Percentiles rank a stretch among this genome's conserved stretches.
Conservation (phyloP, 192 early-diverging fungal species). For the Backusella liffmaniae region DNA sequence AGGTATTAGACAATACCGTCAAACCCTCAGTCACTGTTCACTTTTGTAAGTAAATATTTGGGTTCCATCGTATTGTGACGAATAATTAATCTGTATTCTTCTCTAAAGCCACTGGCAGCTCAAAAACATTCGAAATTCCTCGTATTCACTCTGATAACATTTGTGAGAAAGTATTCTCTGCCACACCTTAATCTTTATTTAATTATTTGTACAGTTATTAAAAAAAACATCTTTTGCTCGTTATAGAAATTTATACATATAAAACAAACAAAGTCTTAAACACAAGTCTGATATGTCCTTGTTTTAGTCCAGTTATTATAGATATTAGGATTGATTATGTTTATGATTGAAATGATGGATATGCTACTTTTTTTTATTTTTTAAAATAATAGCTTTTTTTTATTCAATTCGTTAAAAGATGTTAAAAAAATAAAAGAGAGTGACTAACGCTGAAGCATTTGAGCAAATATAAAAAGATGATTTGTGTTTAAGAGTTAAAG, state of each 20-base stretch:
- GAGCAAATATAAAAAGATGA: not conserved
- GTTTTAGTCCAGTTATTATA: not conserved
- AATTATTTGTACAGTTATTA: not conserved
- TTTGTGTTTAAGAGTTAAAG: conserved; percentile 14
- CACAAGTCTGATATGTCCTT: not conserved
- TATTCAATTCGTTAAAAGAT: not conserved
- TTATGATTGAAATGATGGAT: not conserved
- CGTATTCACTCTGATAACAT: conserved; percentile 20
- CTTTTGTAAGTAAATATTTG: conserved; percentile 41
- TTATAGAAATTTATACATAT: not conserved
- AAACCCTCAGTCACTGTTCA: conserved; percentile 47
- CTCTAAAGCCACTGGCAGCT: not conserved
- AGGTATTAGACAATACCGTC: conserved; percentile 38
- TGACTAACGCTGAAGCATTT: not conserved
- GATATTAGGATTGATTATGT: no score
- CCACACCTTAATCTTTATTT: not conserved
- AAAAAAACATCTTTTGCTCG: not conserved
- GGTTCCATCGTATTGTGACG: not conserved
- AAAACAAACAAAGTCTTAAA: not conserved
- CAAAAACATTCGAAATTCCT: conserved; percentile 21
- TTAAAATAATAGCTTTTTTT: not conserved
- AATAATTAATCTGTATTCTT: not conserved
- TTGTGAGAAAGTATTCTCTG: conserved; percentile 17
- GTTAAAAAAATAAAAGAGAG: not conserved
- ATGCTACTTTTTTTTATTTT: not conserved